Evolutionary conservation across 768 basidiomycete genomes (phyloP), one percentile per base, ranked within the genome.

Genomic region (Strobilomyces confusus): DNA sequence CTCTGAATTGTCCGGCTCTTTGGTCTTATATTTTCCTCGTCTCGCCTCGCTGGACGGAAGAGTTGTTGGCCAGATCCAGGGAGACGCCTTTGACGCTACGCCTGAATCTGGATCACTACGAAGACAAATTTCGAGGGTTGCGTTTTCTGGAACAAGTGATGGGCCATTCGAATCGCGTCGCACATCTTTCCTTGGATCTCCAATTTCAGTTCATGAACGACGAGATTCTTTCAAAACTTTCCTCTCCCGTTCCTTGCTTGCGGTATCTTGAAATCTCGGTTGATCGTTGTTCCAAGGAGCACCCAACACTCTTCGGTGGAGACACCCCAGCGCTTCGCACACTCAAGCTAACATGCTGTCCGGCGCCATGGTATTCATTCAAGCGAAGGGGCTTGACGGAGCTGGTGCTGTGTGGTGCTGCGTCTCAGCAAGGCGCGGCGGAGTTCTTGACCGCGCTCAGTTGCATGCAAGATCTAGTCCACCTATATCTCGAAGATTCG

Each of bases 1-100:
- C 77, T 9, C 54, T 79, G 5, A 65, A 62, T 34, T 73, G 65
- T 47, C 69, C 76, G 2, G 54, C 42, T n/a, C 65, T 80, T 32
- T 80, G 79, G 78, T 65, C 49, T 14, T 59, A 58, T 30, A 63
- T 71, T 17, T 55, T 68, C 9, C 65, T 73, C 26, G 57, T 48
- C 3, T 66, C 65, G 6, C 65, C 67, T 0, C 59, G 54, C 43
- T 75, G 74, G 72, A 69, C 69, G 9, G 62, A 71, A 32, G 75
- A 73, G 56, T 74, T 76, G 70, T 50, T 79, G 32, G 60, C 58
- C 30, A 70, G 78, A 9, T 79, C 77, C 0, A 77, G 75, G 48
- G 69, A 65, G 59, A 73, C 72, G 11, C 62, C 69, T 13, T 34
- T 63, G 19, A 48, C 40, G 22, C 23, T 61, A 45, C 17, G 26